phyloP scores from a whole-genome alignment of 2,329 filamentous ascomycete genomes.

The Diaporthe nobilis region DNA sequence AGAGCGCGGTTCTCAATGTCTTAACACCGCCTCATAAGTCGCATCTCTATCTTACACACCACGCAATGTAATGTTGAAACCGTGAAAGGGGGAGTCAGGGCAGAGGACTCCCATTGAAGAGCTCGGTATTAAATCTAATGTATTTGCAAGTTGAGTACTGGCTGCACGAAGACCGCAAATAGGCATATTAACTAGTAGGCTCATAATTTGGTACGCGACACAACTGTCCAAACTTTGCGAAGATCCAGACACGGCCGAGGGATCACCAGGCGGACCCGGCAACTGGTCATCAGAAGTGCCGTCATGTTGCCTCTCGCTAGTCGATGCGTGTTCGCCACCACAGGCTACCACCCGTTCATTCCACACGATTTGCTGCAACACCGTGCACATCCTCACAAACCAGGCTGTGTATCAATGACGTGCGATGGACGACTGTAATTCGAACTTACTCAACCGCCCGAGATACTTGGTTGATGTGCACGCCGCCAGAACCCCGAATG shows the following conservation, averaged over 20 bases:
- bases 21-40: not conserved
- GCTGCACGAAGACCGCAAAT: not conserved
- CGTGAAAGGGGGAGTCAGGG: not conserved
- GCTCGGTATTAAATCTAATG: not conserved
- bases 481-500: too few relatives aligned
- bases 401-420: too few relatives aligned
- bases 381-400: not conserved
- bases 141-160: not conserved
- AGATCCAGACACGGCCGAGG: not conserved
- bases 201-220: not conserved
- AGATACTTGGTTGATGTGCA: too few relatives aligned
- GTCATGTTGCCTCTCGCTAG: not conserved
- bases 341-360: not conserved
- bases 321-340: not conserved
- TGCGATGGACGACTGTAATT: too few relatives aligned
- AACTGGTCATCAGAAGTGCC: not conserved
- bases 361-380: not conserved
- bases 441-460: too few relatives aligned
- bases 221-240: too few relatives aligned
- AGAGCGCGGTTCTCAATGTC: not conserved
- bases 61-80: not conserved
- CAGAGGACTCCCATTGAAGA: not conserved
- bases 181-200: not conserved
- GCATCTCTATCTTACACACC: not conserved
- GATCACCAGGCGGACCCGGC: not conserved